phyloP scores from a whole-genome alignment of 2,329 filamentous ascomycete species.

The Thelonectria rubi region DNA sequence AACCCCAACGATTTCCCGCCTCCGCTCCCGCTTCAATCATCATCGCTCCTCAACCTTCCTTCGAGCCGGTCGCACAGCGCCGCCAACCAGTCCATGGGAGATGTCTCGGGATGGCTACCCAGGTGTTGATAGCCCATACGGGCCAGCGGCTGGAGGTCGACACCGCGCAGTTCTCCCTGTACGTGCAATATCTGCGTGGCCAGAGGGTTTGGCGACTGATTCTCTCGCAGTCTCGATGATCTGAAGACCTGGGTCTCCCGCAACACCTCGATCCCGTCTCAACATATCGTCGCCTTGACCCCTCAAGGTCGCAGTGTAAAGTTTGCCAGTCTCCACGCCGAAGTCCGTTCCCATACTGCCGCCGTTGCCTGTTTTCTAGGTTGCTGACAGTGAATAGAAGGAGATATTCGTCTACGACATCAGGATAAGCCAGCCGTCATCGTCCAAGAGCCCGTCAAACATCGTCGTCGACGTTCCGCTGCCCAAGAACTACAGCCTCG shows the following conservation, averaged over 20 bases:
- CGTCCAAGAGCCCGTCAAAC: constrained; percentile 54
- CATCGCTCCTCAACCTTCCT: constrained; percentile 17
- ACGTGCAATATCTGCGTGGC: constrained; percentile 33
- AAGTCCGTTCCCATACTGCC: constrained; percentile 62
- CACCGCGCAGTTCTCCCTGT: constrained; percentile 78
- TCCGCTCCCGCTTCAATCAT: constrained; percentile 24
- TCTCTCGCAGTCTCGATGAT: constrained; percentile 74
- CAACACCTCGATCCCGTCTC: constrained; percentile 75
- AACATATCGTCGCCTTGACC: constrained; percentile 89
- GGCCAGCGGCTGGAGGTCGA: constrained; percentile 87
- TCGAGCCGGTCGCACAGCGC: constrained; percentile 39
- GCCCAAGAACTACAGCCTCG: constrained; percentile 65
- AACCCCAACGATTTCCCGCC: constrained; percentile 23
- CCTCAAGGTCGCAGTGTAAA: constrained; percentile 85
- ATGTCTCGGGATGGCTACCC: constrained; percentile 81
- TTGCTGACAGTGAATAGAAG: constrained; percentile 60
- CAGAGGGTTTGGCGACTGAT: constrained; percentile 25
- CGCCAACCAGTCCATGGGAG: constrained; percentile 47
- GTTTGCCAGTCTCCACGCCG: constrained; percentile 78
- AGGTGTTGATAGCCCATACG: constrained; percentile 92
- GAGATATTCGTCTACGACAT: constrained; percentile 95
- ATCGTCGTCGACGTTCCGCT: constrained; percentile 59
- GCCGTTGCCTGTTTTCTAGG: constrained; percentile 4
- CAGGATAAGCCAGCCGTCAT: constrained; percentile 70
- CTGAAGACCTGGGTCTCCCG: constrained; percentile 83